Percentiles rank a stretch among this genome's conserved stretches.
These are phyloP conservation scores for Phytophthora crassamura DNA, from an alignment of 352 stramenopile species.

Conservation along the genomic window DNA sequence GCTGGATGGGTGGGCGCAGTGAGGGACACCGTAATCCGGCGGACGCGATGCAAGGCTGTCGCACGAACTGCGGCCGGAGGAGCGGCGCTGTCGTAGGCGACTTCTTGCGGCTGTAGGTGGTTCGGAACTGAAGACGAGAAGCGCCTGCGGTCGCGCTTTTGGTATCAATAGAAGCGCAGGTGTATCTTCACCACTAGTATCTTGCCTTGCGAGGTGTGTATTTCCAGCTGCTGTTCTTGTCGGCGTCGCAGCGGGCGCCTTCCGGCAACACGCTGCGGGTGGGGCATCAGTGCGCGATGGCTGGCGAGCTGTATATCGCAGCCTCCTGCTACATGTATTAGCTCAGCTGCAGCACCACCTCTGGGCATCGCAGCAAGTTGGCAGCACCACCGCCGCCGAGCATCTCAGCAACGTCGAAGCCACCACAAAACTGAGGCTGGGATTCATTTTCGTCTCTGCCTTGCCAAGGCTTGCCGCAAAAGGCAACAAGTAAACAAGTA, in stretches of 20 bases:
- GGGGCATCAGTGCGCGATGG: slow-evolving; percentile 23
- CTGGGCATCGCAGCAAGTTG: neutral
- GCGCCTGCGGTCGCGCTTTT: neutral
- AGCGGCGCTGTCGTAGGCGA: neutral
- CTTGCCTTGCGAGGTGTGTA: slow-evolving; percentile 15
- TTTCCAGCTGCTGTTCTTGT: slow-evolving; percentile 31
- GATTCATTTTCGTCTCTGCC: too few relatives aligned
- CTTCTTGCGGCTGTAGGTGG: slow-evolving; percentile 24
- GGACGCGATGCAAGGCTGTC: slow-evolving; percentile 12
- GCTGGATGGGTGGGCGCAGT: slow-evolving; percentile 27
- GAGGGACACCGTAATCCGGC: slow-evolving; percentile 16
- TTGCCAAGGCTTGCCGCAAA: too few relatives aligned
- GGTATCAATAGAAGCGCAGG: slow-evolving; percentile 33
- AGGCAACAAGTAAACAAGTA: too few relatives aligned
- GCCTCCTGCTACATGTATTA: too few relatives aligned
- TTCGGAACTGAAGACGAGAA: slow-evolving; percentile 36
- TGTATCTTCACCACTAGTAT: too few relatives aligned
- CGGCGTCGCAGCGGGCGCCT: slow-evolving; percentile 15
- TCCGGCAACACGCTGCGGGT: slow-evolving; percentile 28
- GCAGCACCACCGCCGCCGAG: too few relatives aligned
- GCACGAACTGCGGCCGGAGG: slow-evolving; percentile 13
- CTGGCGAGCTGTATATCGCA: slow-evolving; percentile 19
- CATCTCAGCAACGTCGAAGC: too few relatives aligned
- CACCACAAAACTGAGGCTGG: too few relatives aligned
- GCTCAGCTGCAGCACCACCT: too few relatives aligned